Conservation (phyloP, 2,329 filamentous ascomycete genomes). For the Pyricularia grisea region DNA sequence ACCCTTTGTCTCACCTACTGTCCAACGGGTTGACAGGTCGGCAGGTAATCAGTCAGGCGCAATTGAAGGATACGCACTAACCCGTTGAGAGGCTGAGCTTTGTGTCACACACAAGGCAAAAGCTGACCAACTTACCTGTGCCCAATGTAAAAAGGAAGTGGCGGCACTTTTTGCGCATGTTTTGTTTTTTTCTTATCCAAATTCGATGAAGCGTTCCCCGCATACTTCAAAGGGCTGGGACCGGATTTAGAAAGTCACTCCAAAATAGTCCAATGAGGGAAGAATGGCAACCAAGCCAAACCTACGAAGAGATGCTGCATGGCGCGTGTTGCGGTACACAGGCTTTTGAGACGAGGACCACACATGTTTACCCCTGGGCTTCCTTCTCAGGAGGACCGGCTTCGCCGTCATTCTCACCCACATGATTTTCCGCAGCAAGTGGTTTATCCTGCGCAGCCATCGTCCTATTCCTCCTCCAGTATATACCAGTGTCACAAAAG, state of each 20-base stretch:
- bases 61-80: background rate
- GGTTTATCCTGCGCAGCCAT: background rate
- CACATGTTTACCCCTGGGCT: background rate
- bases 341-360: background rate
- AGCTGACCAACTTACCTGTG: background rate
- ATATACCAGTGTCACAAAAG: constrained; percentile 31
- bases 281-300: background rate
- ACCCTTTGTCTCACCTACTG: too few relatives aligned
- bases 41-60: background rate
- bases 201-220: background rate
- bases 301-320: background rate
- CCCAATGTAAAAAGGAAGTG: background rate
- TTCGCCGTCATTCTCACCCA: background rate
- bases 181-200: background rate
- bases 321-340: background rate
- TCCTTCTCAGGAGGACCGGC: background rate
- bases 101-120: background rate
- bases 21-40: background rate
- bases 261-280: background rate
- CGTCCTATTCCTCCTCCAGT: constrained; percentile 20
- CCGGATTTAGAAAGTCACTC: background rate
- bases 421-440: background rate
- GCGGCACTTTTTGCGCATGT: background rate
- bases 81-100: background rate
- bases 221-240: background rate